Percentiles rank a stretch among this genome's conserved stretches.
Evolutionary conservation across 2,329 filamentous ascomycete genomes (phyloP).

Genomic region (Mycosphaerella arachidis): DNA sequence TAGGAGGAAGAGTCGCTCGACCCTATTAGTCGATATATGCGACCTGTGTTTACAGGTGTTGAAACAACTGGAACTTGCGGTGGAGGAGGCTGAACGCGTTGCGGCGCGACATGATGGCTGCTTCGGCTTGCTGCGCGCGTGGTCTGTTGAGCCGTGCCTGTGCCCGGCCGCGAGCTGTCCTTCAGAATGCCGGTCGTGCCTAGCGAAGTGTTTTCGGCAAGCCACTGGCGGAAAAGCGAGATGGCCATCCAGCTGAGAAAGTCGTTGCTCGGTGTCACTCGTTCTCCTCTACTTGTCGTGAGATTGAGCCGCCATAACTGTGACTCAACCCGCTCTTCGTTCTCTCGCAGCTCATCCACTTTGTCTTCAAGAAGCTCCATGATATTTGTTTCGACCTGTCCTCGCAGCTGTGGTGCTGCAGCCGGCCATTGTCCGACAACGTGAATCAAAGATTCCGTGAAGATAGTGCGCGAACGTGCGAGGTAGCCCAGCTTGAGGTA

Average conservation of each 20-base stretch:
- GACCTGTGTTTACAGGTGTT: constrained; percentile 52
- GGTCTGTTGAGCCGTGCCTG: constrained; percentile 6
- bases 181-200: constrained; percentile 53
- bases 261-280: constrained; percentile 71
- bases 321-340: constrained; percentile 72
- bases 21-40: constrained; percentile 74
- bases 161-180: constrained; percentile 21
- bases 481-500: constrained; percentile 88
- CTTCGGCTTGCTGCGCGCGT: constrained; percentile 19
- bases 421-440: constrained; percentile 92
- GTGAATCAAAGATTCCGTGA: constrained; percentile 78
- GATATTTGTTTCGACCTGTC: constrained; percentile 67
- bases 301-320: constrained; percentile 77
- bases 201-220: constrained; percentile 82
- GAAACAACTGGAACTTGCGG: constrained; percentile 27
- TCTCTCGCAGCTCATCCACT: constrained; percentile 83
- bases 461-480: constrained; percentile 72
- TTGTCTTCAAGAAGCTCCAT: constrained; percentile 93
- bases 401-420: constrained; percentile 70
- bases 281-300: constrained; percentile 73
- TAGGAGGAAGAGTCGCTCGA: constrained; percentile 57
- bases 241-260: constrained; percentile 89
- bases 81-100: constrained; percentile 27
- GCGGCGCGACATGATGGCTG: constrained; percentile 28
- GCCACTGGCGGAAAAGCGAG: constrained; percentile 84